A percentile compares a stretch with the other conserved stretches of the same genome.
Conservation (phyloP, 768 basidiomycete genomes). For the Clavulina sp. region DNA sequence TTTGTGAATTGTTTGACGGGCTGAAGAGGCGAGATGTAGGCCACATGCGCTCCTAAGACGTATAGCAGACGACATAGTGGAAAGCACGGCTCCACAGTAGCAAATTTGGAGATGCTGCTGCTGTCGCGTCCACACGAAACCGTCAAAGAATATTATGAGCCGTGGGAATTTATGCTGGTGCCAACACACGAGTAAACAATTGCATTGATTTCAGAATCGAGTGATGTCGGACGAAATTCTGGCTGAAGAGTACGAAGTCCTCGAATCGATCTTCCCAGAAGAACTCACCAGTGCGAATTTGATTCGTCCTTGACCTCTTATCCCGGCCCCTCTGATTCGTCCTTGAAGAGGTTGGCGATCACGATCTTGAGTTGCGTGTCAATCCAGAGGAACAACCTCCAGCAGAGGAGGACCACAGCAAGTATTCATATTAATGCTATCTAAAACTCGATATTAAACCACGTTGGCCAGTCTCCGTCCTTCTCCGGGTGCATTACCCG, state of each 20-base stretch:
- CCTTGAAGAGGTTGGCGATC: conserved; percentile 60
- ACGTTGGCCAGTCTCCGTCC: conserved; percentile 42
- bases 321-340: conserved; percentile 28
- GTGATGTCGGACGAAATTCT: background rate
- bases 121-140: too few relatives aligned
- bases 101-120: too few relatives aligned
- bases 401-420: conserved; percentile 34
- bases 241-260: conserved; percentile 34
- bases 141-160: too few relatives aligned
- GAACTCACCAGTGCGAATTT: conserved; percentile 72
- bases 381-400: conserved; percentile 70
- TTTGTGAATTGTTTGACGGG: too few relatives aligned
- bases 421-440: conserved; percentile 16
- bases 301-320: conserved; percentile 15
- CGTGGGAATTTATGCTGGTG: too few relatives aligned
- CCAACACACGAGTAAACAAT: too few relatives aligned
- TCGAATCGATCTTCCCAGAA: conserved; percentile 91
- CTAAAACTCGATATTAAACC: conserved; percentile 9
- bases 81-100: too few relatives aligned
- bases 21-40: too few relatives aligned
- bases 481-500: conserved; percentile 58
- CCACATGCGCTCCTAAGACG: too few relatives aligned
- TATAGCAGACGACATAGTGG: too few relatives aligned
- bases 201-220: too few relatives aligned
- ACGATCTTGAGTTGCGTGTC: conserved; percentile 62